Conservation (phyloP, 2,329 filamentous ascomycete genomes). For the Trichophyton simii region DNA sequence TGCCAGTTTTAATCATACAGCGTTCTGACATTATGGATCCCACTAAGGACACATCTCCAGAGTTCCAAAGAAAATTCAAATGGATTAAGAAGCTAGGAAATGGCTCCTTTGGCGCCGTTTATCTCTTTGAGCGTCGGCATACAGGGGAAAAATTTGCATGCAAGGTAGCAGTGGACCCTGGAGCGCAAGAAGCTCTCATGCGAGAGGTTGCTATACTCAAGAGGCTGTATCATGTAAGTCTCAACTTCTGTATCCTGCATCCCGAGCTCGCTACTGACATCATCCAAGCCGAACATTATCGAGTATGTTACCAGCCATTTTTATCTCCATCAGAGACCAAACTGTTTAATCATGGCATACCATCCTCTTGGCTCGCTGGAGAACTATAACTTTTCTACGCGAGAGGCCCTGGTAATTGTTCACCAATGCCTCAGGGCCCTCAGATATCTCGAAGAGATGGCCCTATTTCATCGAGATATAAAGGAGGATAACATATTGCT, state of each 20-base stretch:
- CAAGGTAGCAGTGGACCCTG: background rate
- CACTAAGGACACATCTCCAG: background rate
- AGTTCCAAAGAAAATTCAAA: background rate
- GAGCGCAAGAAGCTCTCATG: background rate
- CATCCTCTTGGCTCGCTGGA: conserved; percentile 1
- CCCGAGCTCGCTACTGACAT: background rate
- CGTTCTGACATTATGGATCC: no score
- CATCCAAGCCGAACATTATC: background rate
- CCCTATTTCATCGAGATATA: conserved; percentile 9
- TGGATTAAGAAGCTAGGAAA: background rate
- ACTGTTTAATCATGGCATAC: conserved; percentile 6
- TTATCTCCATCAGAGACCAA: background rate
- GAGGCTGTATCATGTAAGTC: background rate
- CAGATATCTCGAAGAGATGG: conserved; percentile 3
- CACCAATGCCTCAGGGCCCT: conserved; percentile 4
- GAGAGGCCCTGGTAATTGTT: conserved; percentile 18
- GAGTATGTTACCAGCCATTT: background rate
- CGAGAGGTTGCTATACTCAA: background rate
- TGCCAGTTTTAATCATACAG: no score
- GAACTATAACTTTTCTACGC: conserved; percentile 23
- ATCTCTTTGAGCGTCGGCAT: background rate
- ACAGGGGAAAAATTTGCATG: background rate
- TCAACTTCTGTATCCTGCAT: background rate
- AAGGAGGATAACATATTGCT: conserved; percentile 9
- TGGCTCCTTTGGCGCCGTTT: background rate